Evolutionary conservation across 2,329 filamentous ascomycete genomes (phyloP), one percentile per base, ranked within the genome.

Genomic region (Diaporthe humulicola): DNA sequence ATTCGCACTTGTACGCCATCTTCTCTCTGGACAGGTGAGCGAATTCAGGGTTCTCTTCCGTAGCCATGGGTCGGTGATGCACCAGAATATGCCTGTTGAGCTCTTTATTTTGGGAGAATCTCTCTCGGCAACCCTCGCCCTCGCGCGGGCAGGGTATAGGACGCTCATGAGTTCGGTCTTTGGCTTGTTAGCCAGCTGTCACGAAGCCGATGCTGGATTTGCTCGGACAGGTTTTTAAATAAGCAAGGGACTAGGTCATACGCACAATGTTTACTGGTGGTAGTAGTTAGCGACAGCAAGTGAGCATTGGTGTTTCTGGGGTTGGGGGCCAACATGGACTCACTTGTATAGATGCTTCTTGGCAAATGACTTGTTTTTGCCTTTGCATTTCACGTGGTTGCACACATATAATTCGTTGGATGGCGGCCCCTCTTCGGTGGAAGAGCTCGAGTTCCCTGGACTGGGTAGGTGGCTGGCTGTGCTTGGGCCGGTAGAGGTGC

Each of bases 61-160:
- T n/a, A 14, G 71, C 64, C 56, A 57, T 70, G 0, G 8, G 0
- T 3, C 12, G 12, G 45, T 75, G 74, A 22, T 73, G 7, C 1
- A 25, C 58, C 17, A 36, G 48, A 5, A 75, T 70, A 30, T 73
- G 74, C 7, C 66, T 67, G 14, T 71, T 57, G 12, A 73, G 30
- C 0, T 75, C 64, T n/a, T 54, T 75, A 12, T 71, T 71, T 12
- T 72, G 17, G 3, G 70, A 4, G 4, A 28, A 54, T 14, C 17
- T 64, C 45, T 54, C 33, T 2, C 12, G 6, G 30, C 70, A 72
- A 9, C 7, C 28, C 17, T 58, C 54, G 3, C 15, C 10, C 22
- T 64, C 57, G 5, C 40, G 70, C 7, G 70, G 70, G 58, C 70
- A 71, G 12, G 22, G 1, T 4, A 70, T 6, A 7, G 48, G 56